Evolutionary conservation across 805 yeast genomes (phyloP).

Genomic region (Metschnikowia picachoensis): DNA sequence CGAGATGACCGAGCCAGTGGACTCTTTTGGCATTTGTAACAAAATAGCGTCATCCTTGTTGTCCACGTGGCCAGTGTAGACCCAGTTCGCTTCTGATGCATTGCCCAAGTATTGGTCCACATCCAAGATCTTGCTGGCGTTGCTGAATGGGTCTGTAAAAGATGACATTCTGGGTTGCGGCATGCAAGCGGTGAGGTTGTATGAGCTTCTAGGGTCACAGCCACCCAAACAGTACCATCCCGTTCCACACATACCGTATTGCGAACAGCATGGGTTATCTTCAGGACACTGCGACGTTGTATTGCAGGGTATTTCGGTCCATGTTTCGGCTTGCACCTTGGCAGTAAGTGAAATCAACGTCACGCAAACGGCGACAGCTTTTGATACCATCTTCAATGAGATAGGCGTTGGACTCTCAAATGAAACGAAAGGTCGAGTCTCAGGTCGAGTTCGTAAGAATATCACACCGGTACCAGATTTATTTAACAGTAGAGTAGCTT

Average conservation of each 20-base stretch:
- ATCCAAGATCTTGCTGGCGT: constrained; percentile 22
- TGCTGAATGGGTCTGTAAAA: constrained; percentile 40
- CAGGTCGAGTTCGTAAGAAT: no score
- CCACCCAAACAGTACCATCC: constrained; percentile 81
- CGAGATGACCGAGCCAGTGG: constrained; percentile 76
- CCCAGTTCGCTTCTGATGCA: constrained; percentile 62
- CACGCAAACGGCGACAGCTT: constrained; percentile 1
- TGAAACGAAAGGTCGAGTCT: no score
- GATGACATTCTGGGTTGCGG: constrained; percentile 76
- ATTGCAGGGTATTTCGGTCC: constrained; percentile 41
- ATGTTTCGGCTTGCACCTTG: constrained; percentile 9
- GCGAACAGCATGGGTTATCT: constrained; percentile 76
- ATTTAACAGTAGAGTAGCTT: no score
- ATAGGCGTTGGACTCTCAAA: no score
- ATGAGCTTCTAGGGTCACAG: constrained; percentile 76
- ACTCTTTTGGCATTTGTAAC: constrained; percentile 69
- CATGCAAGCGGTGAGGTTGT: constrained; percentile 67
- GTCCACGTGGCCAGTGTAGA: constrained; percentile 58
- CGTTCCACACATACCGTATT: constrained; percentile 75
- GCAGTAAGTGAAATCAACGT: constrained; percentile 6
- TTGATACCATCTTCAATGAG: constrained; percentile 7
- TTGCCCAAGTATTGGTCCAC: constrained; percentile 61
- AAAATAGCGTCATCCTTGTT: constrained; percentile 50
- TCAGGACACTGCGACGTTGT: constrained; percentile 64
- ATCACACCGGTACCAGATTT: no score